These are phyloP conservation scores for Malassezia slooffiae DNA, from an alignment of 1,284 basidiomycete genomes.

Conservation along the genomic window DNA sequence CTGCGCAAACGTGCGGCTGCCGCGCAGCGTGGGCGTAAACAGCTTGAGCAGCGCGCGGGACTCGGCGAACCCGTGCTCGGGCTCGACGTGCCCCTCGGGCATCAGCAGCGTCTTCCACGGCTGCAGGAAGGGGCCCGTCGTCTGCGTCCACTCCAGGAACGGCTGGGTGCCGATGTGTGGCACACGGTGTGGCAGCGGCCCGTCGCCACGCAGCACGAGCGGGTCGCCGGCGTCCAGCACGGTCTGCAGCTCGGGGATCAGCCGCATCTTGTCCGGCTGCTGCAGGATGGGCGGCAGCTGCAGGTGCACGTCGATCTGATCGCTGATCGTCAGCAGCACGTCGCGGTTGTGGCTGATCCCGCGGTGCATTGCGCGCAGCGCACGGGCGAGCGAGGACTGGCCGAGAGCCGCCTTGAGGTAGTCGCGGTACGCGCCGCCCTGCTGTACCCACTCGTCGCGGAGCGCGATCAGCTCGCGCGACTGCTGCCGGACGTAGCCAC, in stretches of 20 bases:
- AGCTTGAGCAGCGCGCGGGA: neutral
- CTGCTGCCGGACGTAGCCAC: constrained; percentile 29
- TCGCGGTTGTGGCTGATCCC: constrained; percentile 29
- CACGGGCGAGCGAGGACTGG: constrained; percentile 31
- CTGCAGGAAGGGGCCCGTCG: constrained; percentile 57
- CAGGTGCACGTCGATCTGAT: constrained; percentile 32
- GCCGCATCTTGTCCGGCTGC: constrained; percentile 20
- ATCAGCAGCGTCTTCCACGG: constrained; percentile 86
- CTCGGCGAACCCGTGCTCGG: neutral
- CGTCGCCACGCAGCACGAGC: constrained; percentile 26
- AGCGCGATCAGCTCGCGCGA: constrained; percentile 25
- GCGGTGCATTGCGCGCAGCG: constrained; percentile 24
- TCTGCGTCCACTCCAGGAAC: constrained; percentile 36
- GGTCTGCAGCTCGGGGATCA: constrained; percentile 32
- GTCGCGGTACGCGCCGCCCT: constrained; percentile 15
- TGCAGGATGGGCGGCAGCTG: constrained; percentile 40
- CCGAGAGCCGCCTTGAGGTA: constrained; percentile 19
- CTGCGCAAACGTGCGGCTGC: constrained; percentile 59
- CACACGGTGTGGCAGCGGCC: constrained; percentile 6
- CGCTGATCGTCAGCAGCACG: constrained; percentile 35
- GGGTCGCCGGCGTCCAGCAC: constrained; percentile 35
- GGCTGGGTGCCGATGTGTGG: constrained; percentile 6
- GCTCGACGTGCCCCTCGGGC: constrained; percentile 47
- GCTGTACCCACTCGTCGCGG: constrained; percentile 31
- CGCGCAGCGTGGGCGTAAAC: constrained; percentile 6